phyloP scores from a whole-genome alignment of 768 basidiomycete species.

The Phlegmacium glaucopus region DNA sequence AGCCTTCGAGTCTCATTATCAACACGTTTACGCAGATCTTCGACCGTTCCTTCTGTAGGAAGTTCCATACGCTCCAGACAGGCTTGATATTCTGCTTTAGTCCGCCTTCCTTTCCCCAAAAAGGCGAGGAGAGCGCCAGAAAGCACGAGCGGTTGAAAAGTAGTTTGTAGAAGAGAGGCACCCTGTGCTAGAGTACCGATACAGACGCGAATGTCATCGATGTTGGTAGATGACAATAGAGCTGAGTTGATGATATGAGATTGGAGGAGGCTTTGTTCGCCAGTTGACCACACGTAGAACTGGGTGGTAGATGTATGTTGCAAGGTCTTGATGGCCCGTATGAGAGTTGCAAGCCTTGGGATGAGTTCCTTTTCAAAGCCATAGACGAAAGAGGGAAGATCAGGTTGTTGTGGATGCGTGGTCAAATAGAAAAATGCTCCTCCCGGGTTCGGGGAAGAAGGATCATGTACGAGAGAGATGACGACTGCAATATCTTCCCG shows the following conservation, averaged over 20 bases:
- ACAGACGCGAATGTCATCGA: slow-evolving; percentile 38
- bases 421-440: slow-evolving; percentile 37
- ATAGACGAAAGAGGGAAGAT: slow-evolving; percentile 18
- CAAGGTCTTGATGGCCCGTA: slow-evolving; percentile 29
- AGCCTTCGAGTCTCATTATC: slow-evolving; percentile 32
- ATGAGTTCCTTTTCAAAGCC: slow-evolving; percentile 31
- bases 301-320: slow-evolving; percentile 29
- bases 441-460: slow-evolving; percentile 26
- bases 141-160: slow-evolving; percentile 45
- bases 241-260: slow-evolving; percentile 39
- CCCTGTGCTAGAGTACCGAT: slow-evolving; percentile 51
- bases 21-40: slow-evolving; percentile 35
- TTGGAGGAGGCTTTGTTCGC: slow-evolving; percentile 38
- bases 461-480: slow-evolving; percentile 42
- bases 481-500: slow-evolving; percentile 42
- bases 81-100: slow-evolving; percentile 35
- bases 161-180: slow-evolving; percentile 43
- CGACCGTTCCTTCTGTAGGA: slow-evolving; percentile 31
- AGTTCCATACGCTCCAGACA: slow-evolving; percentile 40
- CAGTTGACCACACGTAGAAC: slow-evolving; percentile 45
- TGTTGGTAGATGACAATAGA: slow-evolving; percentile 26
- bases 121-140: slow-evolving; percentile 42
- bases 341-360: slow-evolving; percentile 30
- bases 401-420: slow-evolving; percentile 20
- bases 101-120: slow-evolving; percentile 31